A percentile compares a stretch with the other conserved stretches of the same genome.
phyloP scores from a whole-genome alignment of 2,329 filamentous ascomycete genomes.

The Whalleya microplaca region DNA sequence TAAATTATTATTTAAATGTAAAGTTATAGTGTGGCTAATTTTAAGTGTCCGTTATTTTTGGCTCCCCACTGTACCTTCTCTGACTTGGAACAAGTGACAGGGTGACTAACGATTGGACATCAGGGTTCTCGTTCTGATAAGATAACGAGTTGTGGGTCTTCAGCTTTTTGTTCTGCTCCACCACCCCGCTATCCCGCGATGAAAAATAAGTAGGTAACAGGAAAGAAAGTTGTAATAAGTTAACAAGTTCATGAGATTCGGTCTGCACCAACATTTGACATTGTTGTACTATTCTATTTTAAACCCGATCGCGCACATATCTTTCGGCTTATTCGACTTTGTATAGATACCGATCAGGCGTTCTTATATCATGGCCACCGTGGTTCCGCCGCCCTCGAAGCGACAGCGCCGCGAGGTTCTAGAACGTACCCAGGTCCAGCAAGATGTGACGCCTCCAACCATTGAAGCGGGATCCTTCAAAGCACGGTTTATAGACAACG shows the following conservation, averaged over 20 bases:
- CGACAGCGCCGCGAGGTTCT: constrained; percentile 77
- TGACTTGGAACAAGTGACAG: no score
- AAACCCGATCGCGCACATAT: background rate
- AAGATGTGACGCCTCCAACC: constrained; percentile 71
- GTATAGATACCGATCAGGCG: background rate
- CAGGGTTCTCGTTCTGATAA: constrained; percentile 25
- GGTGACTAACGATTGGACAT: background rate
- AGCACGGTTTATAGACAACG: constrained; percentile 84
- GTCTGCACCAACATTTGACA: background rate
- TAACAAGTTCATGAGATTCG: background rate
- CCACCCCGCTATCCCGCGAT: constrained; percentile 23
- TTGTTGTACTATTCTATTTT: background rate
- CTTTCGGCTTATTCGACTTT: constrained; percentile 3
- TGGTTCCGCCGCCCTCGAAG: constrained; percentile 84
- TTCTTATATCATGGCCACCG: constrained; percentile 68
- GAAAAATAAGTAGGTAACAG: no score
- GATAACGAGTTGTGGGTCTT: constrained; percentile 28
- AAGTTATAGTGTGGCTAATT: no score
- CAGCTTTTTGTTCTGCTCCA: constrained; percentile 24
- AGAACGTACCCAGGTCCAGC: constrained; percentile 73
- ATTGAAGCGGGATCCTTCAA: constrained; percentile 76
- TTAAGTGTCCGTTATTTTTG: no score
- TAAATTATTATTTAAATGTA: no score
- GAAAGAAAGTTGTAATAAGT: constrained; percentile 5
- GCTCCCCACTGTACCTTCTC: no score